Conservation (phyloP, 192 early-diverging fungal genomes). For the Phycomyces nitens region DNA sequence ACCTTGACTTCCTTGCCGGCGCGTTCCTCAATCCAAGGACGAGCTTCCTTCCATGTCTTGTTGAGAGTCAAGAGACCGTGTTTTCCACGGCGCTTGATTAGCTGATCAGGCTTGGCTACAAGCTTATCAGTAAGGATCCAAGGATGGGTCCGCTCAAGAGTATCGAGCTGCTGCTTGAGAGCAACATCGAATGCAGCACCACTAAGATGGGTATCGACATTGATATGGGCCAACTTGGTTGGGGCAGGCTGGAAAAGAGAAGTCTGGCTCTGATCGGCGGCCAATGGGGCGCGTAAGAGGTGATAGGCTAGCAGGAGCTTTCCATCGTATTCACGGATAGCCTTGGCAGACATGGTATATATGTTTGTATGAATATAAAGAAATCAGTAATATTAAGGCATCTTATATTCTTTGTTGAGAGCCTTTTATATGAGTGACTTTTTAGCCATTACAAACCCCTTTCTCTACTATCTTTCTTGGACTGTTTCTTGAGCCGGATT, state of each 20-base stretch:
- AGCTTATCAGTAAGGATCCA: slow-evolving; percentile 83
- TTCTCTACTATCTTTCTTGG: background rate
- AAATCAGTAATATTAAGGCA: background rate
- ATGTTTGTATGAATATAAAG: slow-evolving; percentile 1
- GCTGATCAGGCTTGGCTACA: slow-evolving; percentile 97
- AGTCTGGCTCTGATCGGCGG: slow-evolving; percentile 41
- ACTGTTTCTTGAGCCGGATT: background rate
- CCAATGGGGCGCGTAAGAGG: slow-evolving; percentile 71
- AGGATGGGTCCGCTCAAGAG: slow-evolving; percentile 73
- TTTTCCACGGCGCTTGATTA: slow-evolving; percentile 98
- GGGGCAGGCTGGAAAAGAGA: slow-evolving; percentile 68
- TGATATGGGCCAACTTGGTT: slow-evolving; percentile 74
- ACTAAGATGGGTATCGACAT: slow-evolving; percentile 60
- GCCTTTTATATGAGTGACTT: too few species aligned
- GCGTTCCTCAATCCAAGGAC: slow-evolving; percentile 85
- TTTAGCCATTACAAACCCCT: too few species aligned
- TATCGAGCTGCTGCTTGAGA: slow-evolving; percentile 51
- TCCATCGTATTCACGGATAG: slow-evolving; percentile 81
- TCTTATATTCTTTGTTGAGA: background rate
- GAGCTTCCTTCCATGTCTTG: slow-evolving; percentile 82
- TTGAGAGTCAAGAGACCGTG: slow-evolving; percentile 90
- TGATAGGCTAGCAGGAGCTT: slow-evolving; percentile 92
- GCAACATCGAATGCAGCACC: slow-evolving; percentile 64
- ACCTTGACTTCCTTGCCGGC: slow-evolving; percentile 86
- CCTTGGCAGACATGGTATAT: slow-evolving; percentile 28